These are phyloP conservation scores for Anthoceros angustus DNA, from an alignment of 225 moss, liverwort and hornwort species.

Conservation along the genomic window DNA sequence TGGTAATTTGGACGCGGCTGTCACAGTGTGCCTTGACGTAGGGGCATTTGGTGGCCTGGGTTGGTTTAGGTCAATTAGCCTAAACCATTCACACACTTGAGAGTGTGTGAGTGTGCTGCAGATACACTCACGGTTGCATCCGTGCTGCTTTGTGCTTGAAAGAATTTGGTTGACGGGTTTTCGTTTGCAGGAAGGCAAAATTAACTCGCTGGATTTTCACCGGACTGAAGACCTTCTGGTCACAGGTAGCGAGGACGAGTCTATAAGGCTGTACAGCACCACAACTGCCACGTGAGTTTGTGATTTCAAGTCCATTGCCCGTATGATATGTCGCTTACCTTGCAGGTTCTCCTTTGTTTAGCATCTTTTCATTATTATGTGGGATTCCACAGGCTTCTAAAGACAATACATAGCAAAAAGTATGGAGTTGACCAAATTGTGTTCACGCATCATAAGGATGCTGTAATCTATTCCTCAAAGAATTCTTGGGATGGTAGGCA, in stretches of 20 bases:
- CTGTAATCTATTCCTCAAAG: constrained; percentile 94
- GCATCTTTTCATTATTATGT: background rate
- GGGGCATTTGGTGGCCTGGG: background rate
- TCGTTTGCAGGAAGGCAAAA: constrained; percentile 51
- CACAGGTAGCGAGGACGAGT: constrained; percentile 93
- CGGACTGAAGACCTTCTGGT: constrained; percentile 94
- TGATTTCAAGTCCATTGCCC: background rate
- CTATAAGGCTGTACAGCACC: constrained; percentile 87
- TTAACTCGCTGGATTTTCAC: constrained; percentile 93
- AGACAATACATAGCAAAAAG: constrained; percentile 98
- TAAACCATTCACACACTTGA: too few species aligned
- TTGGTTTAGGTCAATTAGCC: constrained; percentile 6
- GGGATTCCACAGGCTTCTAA: constrained; percentile 52
- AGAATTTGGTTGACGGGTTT: too few species aligned
- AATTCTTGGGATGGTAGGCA: constrained; percentile 93
- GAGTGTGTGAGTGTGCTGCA: too few species aligned
- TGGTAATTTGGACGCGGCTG: too few species aligned
- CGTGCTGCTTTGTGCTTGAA: too few species aligned
- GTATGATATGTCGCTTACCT: background rate
- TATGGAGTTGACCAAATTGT: constrained; percentile 98
- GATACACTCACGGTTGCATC: too few species aligned
- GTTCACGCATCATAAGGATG: constrained; percentile 87
- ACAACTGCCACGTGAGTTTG: constrained; percentile 62
- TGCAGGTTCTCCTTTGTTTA: background rate
- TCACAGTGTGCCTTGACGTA: too few species aligned